Evolutionary conservation across 768 basidiomycete genomes (phyloP).

Genomic region (Nidularia sp.): DNA sequence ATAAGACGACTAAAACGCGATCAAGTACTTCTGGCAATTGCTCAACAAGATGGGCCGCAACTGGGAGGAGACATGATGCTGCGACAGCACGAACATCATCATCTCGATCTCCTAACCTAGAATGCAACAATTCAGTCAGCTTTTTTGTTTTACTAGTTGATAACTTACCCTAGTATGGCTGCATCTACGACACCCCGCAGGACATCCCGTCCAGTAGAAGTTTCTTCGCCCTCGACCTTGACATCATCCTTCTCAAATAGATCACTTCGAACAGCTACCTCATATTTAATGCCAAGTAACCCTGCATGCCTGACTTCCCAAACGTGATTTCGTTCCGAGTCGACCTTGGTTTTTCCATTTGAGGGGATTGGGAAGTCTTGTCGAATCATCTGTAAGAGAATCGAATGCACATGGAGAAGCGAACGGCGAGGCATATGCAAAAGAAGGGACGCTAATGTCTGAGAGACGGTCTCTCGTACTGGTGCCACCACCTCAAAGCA

Average conservation of each 20-base stretch:
- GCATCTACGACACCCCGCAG: conserved; percentile 84
- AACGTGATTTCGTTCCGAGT: conserved; percentile 55
- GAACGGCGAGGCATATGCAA: conserved; percentile 84
- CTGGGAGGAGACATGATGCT: conserved; percentile 85
- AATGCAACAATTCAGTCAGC: neutral
- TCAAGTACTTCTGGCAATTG: conserved; percentile 69
- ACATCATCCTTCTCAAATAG: conserved; percentile 50
- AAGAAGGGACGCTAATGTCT: conserved; percentile 86
- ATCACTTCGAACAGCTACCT: conserved; percentile 90
- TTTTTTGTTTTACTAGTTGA: neutral
- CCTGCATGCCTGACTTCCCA: conserved; percentile 99
- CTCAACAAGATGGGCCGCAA: conserved; percentile 77
- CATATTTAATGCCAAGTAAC: conserved; percentile 93
- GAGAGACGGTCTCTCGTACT: conserved; percentile 93
- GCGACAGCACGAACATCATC: conserved; percentile 97
- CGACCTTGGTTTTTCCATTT: conserved; percentile 20
- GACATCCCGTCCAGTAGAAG: conserved; percentile 48
- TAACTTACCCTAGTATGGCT: conserved; percentile 80
- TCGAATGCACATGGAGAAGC: conserved; percentile 73
- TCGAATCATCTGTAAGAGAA: conserved; percentile 89
- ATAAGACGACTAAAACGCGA: conserved; percentile 77
- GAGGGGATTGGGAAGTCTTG: conserved; percentile 66
- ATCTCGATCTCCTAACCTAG: conserved; percentile 82
- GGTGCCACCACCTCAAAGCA: conserved; percentile 76
- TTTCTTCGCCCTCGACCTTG: conserved; percentile 31